phyloP scores from a whole-genome alignment of 2,329 filamentous ascomycete species.

The Neophaeococcomyces mojaviensis region DNA sequence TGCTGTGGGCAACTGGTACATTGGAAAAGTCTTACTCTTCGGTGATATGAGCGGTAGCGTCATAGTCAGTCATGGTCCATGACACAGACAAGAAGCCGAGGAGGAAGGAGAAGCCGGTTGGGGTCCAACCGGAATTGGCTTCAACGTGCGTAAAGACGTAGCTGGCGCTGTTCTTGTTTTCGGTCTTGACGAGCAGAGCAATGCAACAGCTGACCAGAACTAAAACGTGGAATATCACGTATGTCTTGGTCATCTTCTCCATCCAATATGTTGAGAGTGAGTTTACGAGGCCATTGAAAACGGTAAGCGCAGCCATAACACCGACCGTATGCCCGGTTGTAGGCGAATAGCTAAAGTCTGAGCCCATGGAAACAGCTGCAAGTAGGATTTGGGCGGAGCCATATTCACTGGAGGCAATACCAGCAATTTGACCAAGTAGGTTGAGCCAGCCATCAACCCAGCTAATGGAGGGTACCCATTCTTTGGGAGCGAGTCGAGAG shows the following conservation, averaged over 20 bases:
- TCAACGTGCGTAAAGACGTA: conserved; percentile 52
- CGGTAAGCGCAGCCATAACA: conserved; percentile 49
- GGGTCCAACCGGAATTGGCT: conserved; percentile 46
- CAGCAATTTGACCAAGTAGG: conserved; percentile 42
- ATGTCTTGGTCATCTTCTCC: conserved; percentile 51
- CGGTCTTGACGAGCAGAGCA: conserved; percentile 44
- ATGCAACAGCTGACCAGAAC: conserved; percentile 46
- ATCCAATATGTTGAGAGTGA: conserved; percentile 50
- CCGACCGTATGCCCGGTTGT: conserved; percentile 43
- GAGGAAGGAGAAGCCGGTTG: conserved; percentile 49
- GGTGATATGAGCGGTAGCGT: conserved; percentile 41
- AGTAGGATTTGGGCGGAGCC: conserved; percentile 50
- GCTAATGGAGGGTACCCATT: conserved; percentile 37
- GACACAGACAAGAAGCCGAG: conserved; percentile 54
- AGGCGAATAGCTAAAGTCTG: conserved; percentile 42
- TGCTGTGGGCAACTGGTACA: conserved; percentile 22
- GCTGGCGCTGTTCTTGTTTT: conserved; percentile 44
- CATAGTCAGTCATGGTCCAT: conserved; percentile 56
- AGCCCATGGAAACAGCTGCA: conserved; percentile 47
- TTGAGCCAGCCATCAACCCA: conserved; percentile 47
- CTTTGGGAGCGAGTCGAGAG: conserved; percentile 47
- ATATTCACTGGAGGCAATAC: conserved; percentile 52
- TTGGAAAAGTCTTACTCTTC: conserved; percentile 35
- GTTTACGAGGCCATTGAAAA: conserved; percentile 48
- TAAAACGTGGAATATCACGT: conserved; percentile 51